phyloP scores from a whole-genome alignment of 352 stramenopile genomes.

The Globisporangium orthogonon region DNA sequence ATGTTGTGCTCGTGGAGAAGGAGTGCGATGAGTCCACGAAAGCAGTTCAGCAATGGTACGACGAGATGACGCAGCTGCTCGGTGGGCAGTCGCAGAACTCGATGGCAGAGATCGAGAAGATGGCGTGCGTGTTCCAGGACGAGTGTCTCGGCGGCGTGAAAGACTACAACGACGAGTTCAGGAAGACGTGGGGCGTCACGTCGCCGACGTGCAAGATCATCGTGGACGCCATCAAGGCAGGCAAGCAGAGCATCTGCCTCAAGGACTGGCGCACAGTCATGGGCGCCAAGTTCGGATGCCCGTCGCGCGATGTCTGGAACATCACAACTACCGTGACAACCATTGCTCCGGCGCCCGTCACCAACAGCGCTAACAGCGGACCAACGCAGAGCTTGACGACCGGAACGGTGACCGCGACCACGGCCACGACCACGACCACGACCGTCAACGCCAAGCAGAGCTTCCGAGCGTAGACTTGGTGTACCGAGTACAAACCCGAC shows the following conservation, averaged over 20 bases:
- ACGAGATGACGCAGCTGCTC: conserved; percentile 23
- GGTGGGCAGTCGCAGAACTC: conserved; percentile 23
- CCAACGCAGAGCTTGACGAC: conserved; percentile 4
- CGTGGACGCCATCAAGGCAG: conserved; percentile 34
- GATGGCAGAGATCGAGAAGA: conserved; percentile 43
- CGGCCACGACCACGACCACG: conserved; percentile 2
- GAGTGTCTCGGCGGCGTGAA: conserved; percentile 35
- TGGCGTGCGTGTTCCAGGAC: conserved; percentile 45
- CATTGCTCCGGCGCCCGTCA: neutral
- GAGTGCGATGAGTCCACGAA: conserved; percentile 18
- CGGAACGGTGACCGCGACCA: neutral
- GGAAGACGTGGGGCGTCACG: conserved; percentile 29
- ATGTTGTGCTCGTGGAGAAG: conserved; percentile 22
- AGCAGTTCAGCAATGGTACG: conserved; percentile 32
- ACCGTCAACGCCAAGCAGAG: conserved; percentile 4
- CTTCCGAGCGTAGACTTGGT: neutral
- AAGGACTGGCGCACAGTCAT: conserved; percentile 29
- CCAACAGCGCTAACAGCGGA: conserved; percentile 9
- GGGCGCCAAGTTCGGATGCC: conserved; percentile 37
- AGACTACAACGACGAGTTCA: conserved; percentile 39
- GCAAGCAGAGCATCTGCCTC: conserved; percentile 22
- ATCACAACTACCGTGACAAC: neutral
- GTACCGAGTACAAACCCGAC: no score
- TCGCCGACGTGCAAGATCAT: conserved; percentile 32
- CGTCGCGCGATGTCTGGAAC: conserved; percentile 17